phyloP scores from a whole-genome alignment of 2,329 filamentous ascomycete genomes.

The Paraphaeosphaeria sporulosa region DNA sequence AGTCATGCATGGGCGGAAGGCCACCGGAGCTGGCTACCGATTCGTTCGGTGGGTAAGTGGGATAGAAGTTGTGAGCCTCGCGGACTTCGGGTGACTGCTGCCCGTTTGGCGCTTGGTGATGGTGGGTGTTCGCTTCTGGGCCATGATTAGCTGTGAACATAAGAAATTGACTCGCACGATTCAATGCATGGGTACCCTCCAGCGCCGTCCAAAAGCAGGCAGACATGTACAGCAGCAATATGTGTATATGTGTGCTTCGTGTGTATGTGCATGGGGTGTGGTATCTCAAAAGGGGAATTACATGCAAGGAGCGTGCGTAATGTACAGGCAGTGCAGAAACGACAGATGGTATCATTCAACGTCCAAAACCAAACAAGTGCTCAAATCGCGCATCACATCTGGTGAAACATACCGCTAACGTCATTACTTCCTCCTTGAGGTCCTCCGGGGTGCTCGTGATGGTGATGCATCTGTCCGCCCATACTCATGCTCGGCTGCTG shows the following conservation, averaged over 20 bases:
- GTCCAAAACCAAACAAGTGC: slow-evolving; percentile 40
- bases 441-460: slow-evolving; percentile 75
- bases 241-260: slow-evolving; percentile 28
- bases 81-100: slow-evolving; percentile 70
- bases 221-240: slow-evolving; percentile 32
- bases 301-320: slow-evolving; percentile 53
- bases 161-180: slow-evolving; percentile 53
- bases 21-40: slow-evolving; percentile 61
- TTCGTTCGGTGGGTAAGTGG: slow-evolving; percentile 68
- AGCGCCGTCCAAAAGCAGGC: slow-evolving; percentile 28
- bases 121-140: slow-evolving; percentile 70
- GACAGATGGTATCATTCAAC: slow-evolving; percentile 52
- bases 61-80: slow-evolving; percentile 79
- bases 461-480: slow-evolving; percentile 73
- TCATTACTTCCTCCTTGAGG: slow-evolving; percentile 73
- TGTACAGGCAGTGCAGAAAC: slow-evolving; percentile 52
- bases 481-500: slow-evolving; percentile 74
- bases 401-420: slow-evolving; percentile 97
- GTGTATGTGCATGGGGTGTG: slow-evolving; percentile 44
- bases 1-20: slow-evolving; percentile 71
- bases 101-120: slow-evolving; percentile 68
- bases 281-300: slow-evolving; percentile 50
- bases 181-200: slow-evolving; percentile 27
- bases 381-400: slow-evolving; percentile 74
- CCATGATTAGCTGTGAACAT: slow-evolving; percentile 63